These are phyloP conservation scores for Alternaria alternata DNA, from an alignment of 2,329 filamentous ascomycete species.

Conservation along the genomic window DNA sequence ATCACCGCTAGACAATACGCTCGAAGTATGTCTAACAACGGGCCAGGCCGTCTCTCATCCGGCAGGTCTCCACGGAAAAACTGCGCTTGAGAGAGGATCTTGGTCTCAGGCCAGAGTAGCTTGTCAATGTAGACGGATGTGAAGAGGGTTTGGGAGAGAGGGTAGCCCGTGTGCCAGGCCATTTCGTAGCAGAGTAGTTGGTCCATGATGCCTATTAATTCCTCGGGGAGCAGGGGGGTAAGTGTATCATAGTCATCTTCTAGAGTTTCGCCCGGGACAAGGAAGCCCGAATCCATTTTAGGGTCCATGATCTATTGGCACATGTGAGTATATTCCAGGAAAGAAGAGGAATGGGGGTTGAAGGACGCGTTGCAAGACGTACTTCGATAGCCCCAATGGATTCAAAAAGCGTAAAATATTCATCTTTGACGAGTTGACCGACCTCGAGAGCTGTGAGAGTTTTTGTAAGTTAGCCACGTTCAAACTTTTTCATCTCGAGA, in stretches of 20 bases:
- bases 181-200: slow-evolving; percentile 93
- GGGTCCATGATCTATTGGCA: slow-evolving; percentile 87
- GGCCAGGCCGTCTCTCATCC: slow-evolving; percentile 34
- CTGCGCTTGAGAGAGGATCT: slow-evolving; percentile 69
- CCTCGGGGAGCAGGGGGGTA: slow-evolving; percentile 72
- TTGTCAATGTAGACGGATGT: slow-evolving; percentile 91
- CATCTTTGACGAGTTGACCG: slow-evolving; percentile 92
- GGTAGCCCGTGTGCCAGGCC: slow-evolving; percentile 96
- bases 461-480: slow-evolving; percentile 19
- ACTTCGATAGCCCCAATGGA: slow-evolving; percentile 85
- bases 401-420: slow-evolving; percentile 91
- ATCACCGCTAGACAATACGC: slow-evolving; percentile 87
- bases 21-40: slow-evolving; percentile 67
- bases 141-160: slow-evolving; percentile 91
- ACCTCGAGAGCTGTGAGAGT: slow-evolving; percentile 69
- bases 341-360: background rate
- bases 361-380: background rate
- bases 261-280: slow-evolving; percentile 79
- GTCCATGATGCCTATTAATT: slow-evolving; percentile 93
- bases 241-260: slow-evolving; percentile 83
- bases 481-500: background rate
- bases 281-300: slow-evolving; percentile 96
- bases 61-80: slow-evolving; percentile 57
- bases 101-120: slow-evolving; percentile 75
- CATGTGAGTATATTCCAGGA: background rate